Evolutionary conservation across 2,329 filamentous ascomycete genomes (phyloP).

Genomic region (Epicoccum nigrum): DNA sequence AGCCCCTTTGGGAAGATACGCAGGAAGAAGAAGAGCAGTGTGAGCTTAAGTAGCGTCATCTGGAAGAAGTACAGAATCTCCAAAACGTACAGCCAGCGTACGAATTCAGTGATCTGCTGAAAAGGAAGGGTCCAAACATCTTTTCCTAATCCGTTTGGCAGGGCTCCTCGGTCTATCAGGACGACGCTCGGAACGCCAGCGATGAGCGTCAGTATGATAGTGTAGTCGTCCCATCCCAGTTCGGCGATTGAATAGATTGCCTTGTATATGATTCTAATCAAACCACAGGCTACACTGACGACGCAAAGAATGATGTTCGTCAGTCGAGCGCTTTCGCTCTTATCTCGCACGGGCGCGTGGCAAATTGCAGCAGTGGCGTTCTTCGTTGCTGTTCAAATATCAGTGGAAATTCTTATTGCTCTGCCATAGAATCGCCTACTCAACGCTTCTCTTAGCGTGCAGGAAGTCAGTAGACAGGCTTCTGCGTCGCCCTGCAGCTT

Average conservation of each 20-base stretch:
- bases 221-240: slow-evolving; percentile 50
- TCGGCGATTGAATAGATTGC: slow-evolving; percentile 40
- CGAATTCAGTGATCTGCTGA: slow-evolving; percentile 53
- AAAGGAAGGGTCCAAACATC: slow-evolving; percentile 59
- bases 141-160: slow-evolving; percentile 53
- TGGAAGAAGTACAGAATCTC: slow-evolving; percentile 45
- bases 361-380: slow-evolving; percentile 51
- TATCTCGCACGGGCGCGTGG: slow-evolving; percentile 47
- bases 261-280: slow-evolving; percentile 48
- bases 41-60: slow-evolving; percentile 35
- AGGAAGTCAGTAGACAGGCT: slow-evolving; percentile 20
- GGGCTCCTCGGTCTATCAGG: slow-evolving; percentile 28
- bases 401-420: neutral
- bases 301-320: slow-evolving; percentile 44
- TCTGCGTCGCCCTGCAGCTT: slow-evolving; percentile 20
- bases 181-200: slow-evolving; percentile 34
- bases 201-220: slow-evolving; percentile 29
- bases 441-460: slow-evolving; percentile 25
- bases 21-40: slow-evolving; percentile 37
- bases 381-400: slow-evolving; percentile 45
- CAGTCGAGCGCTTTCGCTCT: slow-evolving; percentile 38
- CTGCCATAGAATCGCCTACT: slow-evolving; percentile 9
- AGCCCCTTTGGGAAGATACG: slow-evolving; percentile 37
- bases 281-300: slow-evolving; percentile 43
- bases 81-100: slow-evolving; percentile 39